Evolutionary conservation across 495 filamentous ascomycete genomes (phyloP).

Genomic region (Xanthoparmelia taractica): DNA sequence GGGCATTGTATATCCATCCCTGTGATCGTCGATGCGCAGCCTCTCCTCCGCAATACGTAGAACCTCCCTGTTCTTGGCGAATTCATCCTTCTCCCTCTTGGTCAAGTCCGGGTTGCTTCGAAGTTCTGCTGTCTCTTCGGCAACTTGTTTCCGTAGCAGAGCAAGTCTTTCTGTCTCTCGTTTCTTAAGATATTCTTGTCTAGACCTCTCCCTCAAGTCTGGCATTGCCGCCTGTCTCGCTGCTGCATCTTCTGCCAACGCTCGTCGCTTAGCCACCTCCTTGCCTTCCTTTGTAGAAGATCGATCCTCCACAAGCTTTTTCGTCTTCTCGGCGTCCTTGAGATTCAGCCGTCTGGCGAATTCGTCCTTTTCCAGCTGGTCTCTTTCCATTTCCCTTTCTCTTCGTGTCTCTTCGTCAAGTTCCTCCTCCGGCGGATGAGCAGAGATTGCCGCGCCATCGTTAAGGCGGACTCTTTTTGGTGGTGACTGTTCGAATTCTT

Average conservation of each 20-base stretch:
- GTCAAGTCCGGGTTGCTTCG: conserved; percentile 68
- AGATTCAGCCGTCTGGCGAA: conserved; percentile 64
- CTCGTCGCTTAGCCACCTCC: conserved; percentile 51
- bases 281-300: conserved; percentile 50
- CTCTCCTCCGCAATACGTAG: conserved; percentile 83
- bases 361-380: conserved; percentile 64
- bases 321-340: conserved; percentile 62
- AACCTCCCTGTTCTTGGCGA: conserved; percentile 81
- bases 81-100: conserved; percentile 77
- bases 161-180: conserved; percentile 78
- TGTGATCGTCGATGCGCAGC: conserved; percentile 79
- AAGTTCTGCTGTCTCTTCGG: conserved; percentile 78
- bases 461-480: conserved; percentile 53
- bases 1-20: conserved; percentile 88
- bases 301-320: conserved; percentile 62
- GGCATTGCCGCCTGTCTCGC: conserved; percentile 58
- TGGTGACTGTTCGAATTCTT: conserved; percentile 46
- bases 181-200: conserved; percentile 92
- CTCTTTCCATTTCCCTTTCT: conserved; percentile 51
- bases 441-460: conserved; percentile 41
- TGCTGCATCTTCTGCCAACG: conserved; percentile 56
- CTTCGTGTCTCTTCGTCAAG: conserved; percentile 51
- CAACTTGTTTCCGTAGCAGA: conserved; percentile 81
- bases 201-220: conserved; percentile 70
- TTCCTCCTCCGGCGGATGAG: conserved; percentile 43